Evolutionary conservation across 2,329 filamentous ascomycete species (phyloP), one percentile per base, ranked within the genome.

Genomic region (Trichoderma atroviride): DNA sequence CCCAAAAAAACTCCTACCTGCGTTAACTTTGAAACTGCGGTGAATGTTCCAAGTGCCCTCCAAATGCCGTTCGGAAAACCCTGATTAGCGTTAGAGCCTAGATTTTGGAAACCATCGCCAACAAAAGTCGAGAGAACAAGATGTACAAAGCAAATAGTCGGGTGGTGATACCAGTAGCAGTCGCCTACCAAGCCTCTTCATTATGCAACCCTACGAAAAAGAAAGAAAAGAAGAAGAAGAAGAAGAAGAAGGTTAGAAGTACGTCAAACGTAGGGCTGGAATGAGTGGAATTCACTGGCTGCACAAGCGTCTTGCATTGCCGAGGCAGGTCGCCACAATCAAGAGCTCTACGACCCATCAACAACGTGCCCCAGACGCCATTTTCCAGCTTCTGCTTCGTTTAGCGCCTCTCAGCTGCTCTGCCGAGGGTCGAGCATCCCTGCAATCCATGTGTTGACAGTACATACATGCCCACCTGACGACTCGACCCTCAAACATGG

Each of bases 381-480:
- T 62, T 52, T 3, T 27, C n/a, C 5, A 53, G 11, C 43, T 27
- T 27, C 27, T 53, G 27, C 13, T 27, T 50, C 14, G n/a, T 29
- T 19, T 52, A 66, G 63, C 22, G 53, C 63, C 63, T 9, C n/a
- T 50, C 37, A 50, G 63, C 63, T 58, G 37, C 31, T 35, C 6
- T 29, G 29, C 55, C 55, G 29, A 57, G 55, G 19, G 52, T 9
- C 50, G n/a, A n/a, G 37, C 22, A 66, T 65, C 62, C 52, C 27
- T 65, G 62, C n/a, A n/a, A 33, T 24, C 62, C 62, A 65, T 65
- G 52, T 65, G 52, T 37, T 24, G n/a, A 50, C 27, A 27, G 27
- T 4, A 27, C 27, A 22, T 56, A n/a, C 31, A 22, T 24, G 53
- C 35, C 53, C 43, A 31, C 40, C 24, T 2, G 22, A 47, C 37